Evolutionary conservation across 768 basidiomycete genomes (phyloP).

Genomic region (Cyclocybe cylindracea): DNA sequence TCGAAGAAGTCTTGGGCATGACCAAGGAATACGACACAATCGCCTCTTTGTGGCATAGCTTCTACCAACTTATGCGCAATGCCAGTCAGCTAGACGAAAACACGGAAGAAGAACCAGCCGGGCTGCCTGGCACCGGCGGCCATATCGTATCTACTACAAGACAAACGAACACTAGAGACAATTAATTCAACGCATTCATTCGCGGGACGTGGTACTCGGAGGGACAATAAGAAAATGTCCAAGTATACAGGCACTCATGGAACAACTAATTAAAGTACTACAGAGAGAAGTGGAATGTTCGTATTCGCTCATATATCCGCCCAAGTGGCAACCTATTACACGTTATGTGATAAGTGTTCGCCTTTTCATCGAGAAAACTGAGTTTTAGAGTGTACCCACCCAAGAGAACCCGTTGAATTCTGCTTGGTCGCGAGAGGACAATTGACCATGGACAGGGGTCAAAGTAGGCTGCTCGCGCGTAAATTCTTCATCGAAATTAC

Average conservation of each 20-base stretch:
- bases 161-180: slow-evolving; percentile 8
- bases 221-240: slow-evolving; percentile 20
- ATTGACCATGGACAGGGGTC: slow-evolving; percentile 94
- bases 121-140: slow-evolving; percentile 74
- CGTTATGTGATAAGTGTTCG: slow-evolving; percentile 5
- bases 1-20: slow-evolving; percentile 92
- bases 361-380: neutral
- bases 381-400: slow-evolving; percentile 42
- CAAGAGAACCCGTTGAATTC: slow-evolving; percentile 99
- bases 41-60: slow-evolving; percentile 80
- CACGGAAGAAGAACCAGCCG: slow-evolving; percentile 38
- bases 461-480: slow-evolving; percentile 95
- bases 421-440: slow-evolving; percentile 86
- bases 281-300: slow-evolving; percentile 29
- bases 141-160: slow-evolving; percentile 47
- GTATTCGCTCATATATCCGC: slow-evolving; percentile 48
- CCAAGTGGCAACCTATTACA: slow-evolving; percentile 51
- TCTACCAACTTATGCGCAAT: slow-evolving; percentile 73
- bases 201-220: slow-evolving; percentile 13
- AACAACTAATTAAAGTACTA: slow-evolving; percentile 27
- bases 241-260: slow-evolving; percentile 25
- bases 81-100: slow-evolving; percentile 36
- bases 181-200: slow-evolving; percentile 6
- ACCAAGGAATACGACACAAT: slow-evolving; percentile 91
- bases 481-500: slow-evolving; percentile 97